A percentile compares a stretch with the other conserved stretches of the same genome.
Evolutionary conservation across 306 rosid species (phyloP).

Genomic region (Malus sylvestris): DNA sequence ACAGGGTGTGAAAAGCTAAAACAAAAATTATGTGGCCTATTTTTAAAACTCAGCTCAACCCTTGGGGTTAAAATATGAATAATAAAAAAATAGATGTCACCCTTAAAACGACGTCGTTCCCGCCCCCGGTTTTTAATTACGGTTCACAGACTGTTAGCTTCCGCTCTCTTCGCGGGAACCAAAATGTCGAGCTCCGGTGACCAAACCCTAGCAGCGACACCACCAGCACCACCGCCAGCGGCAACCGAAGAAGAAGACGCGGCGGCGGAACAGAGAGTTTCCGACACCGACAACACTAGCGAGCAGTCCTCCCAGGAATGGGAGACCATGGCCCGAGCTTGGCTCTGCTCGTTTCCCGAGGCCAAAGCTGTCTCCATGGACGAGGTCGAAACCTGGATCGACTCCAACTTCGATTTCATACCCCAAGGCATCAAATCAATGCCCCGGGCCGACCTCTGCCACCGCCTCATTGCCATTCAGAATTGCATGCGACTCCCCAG

Average conservation of each 20-base stretch:
- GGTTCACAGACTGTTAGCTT: neutral
- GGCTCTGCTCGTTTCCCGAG: slow-evolving; percentile 76
- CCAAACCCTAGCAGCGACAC: slow-evolving; percentile 18
- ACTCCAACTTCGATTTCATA: slow-evolving; percentile 56
- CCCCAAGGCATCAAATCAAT: slow-evolving; percentile 73
- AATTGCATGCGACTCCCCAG: slow-evolving; percentile 62
- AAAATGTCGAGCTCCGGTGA: slow-evolving; percentile 46
- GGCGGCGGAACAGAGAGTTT: slow-evolving; percentile 13
- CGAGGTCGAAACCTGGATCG: slow-evolving; percentile 92
- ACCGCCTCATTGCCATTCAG: slow-evolving; percentile 70
- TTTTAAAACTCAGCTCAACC: neutral
- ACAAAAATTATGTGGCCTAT: neutral
- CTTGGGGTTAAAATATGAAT: neutral
- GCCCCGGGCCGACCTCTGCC: slow-evolving; percentile 83
- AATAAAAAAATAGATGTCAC: neutral
- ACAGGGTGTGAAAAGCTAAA: neutral
- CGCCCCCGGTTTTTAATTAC: neutral
- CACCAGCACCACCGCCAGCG: neutral
- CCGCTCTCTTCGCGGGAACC: neutral
- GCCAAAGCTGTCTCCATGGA: slow-evolving; percentile 68
- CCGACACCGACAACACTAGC: slow-evolving; percentile 32
- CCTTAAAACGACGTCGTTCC: neutral
- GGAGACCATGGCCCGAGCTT: slow-evolving; percentile 95
- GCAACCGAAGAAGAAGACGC: slow-evolving; percentile 13
- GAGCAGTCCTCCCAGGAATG: slow-evolving; percentile 71